Base-by-base conservation (phyloP, 441 rosid species). In the Pelargonium cotyledonis region DNA sequence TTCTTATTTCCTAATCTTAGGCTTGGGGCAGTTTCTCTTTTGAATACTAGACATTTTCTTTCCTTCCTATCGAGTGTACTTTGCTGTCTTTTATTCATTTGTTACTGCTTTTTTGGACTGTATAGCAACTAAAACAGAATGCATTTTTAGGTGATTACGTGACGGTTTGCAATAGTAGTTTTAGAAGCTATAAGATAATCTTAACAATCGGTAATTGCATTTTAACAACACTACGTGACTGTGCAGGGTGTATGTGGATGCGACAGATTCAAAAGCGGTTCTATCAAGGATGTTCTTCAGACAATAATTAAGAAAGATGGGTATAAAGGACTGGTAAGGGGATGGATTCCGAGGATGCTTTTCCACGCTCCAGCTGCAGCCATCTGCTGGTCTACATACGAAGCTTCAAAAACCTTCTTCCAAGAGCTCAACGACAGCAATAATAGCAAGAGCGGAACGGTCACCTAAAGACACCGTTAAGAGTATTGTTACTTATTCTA, bases 311-410 rank as follows among this genome's bases (percentile, higher is more conserved):
- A 78, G 73, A 92, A 90, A 79, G 98, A 95, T 1, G 96, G 99
- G 8, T 90, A 92, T 78, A 84, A 76, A 73, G 99, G 98, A 70
- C 88, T 95, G 11, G 73, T 90, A 29, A 87, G 98, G 76, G 99
- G 99, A 26, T 95, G 99, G 99, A 74, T 81, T 62, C 99, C 99
- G 0, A 84, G 99, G 85, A 95, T 90, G 95, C 88, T 95, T 57
- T 95, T 95, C 85, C 99, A 95, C 71, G 95, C 98, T 57, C 99
- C 98, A 21, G 99, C 99, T 68, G 98, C 99, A 23, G 98, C 98
- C 1, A 95, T 95, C 69, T 92, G 97, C 75, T 95, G 99, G 99
- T 90, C 99, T 14, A 85, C 91, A 6, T 95, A 95, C 65, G 99
- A 92, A 83, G 84, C 89, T 1, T 76, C 76, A 3, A 95, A 95